Evolutionary conservation across 106 monocot species (phyloP).

Genomic region (Vanilla planifolia): DNA sequence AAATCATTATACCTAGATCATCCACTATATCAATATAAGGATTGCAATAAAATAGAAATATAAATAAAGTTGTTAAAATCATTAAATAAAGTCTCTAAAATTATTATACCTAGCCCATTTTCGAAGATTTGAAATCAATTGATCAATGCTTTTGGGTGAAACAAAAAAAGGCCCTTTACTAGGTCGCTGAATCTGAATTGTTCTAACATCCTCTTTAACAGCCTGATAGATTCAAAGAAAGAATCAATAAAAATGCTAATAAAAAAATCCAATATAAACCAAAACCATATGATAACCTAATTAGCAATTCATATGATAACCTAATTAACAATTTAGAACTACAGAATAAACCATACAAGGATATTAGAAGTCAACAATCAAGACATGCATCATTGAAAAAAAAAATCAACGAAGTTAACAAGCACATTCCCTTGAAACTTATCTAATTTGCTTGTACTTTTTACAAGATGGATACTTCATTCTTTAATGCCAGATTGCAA

Average conservation of each 20-base stretch:
- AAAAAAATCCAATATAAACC: no score
- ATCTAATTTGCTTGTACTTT: not conserved
- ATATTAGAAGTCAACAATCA: no score
- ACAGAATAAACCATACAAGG: no score
- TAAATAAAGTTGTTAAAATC: not conserved
- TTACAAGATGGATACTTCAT: not conserved
- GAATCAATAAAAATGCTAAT: no score
- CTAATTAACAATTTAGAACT: no score
- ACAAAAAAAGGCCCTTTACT: conserved; percentile 92
- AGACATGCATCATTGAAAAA: no score
- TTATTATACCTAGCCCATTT: conserved; percentile 76
- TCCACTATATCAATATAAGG: no score
- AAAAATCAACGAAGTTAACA: no score
- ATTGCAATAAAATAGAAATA: not conserved
- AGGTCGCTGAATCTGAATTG: conserved; percentile 77
- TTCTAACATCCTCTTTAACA: conserved; percentile 89
- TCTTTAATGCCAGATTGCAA: conserved; percentile 2
- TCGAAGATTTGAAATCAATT: conserved; percentile 74
- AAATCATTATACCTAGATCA: no score
- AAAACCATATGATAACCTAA: no score
- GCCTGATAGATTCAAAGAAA: conserved; percentile 37
- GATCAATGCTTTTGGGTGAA: conserved; percentile 77
- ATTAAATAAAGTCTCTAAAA: not conserved
- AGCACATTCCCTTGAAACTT: no score
- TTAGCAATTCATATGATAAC: no score